phyloP scores from a whole-genome alignment of 2,329 filamentous ascomycete genomes.

The Aspergillus pseudoviridinutans region DNA sequence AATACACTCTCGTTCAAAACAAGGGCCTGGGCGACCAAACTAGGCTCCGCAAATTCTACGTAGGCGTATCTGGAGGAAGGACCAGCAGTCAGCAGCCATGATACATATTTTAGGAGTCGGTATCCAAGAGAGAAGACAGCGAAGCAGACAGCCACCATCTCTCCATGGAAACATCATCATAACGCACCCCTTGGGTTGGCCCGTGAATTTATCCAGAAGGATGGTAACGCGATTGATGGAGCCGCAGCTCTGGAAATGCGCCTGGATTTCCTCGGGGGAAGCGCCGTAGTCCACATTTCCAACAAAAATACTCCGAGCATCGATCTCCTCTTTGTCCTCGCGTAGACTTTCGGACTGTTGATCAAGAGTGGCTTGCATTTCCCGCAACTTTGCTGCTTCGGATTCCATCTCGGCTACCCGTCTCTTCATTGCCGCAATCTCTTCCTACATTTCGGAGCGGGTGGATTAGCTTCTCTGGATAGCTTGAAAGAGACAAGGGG shows the following conservation, averaged over 20 bases:
- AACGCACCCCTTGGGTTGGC: constrained; percentile 95
- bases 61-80: constrained; percentile 76
- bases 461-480: neutral
- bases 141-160: neutral
- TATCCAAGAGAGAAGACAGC: neutral
- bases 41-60: constrained; percentile 95
- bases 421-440: constrained; percentile 83
- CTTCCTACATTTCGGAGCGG: constrained; percentile 50
- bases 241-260: constrained; percentile 95
- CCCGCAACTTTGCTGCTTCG: constrained; percentile 77
- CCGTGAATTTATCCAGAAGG: constrained; percentile 94
- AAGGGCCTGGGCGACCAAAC: constrained; percentile 84
- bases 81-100: constrained; percentile 13
- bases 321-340: constrained; percentile 94
- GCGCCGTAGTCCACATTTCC: constrained; percentile 98
- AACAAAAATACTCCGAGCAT: constrained; percentile 93
- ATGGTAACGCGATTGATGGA: constrained; percentile 98
- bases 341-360: constrained; percentile 76
- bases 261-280: constrained; percentile 95
- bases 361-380: constrained; percentile 84
- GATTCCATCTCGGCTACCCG: constrained; percentile 88
- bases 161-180: neutral
- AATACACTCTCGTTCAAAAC: constrained; percentile 96
- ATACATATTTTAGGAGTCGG: constrained; percentile 9
- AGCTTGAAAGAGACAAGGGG: neutral